phyloP scores from a whole-genome alignment of 2,329 filamentous ascomycete species.

The Pseudogymnoascus sp. region DNA sequence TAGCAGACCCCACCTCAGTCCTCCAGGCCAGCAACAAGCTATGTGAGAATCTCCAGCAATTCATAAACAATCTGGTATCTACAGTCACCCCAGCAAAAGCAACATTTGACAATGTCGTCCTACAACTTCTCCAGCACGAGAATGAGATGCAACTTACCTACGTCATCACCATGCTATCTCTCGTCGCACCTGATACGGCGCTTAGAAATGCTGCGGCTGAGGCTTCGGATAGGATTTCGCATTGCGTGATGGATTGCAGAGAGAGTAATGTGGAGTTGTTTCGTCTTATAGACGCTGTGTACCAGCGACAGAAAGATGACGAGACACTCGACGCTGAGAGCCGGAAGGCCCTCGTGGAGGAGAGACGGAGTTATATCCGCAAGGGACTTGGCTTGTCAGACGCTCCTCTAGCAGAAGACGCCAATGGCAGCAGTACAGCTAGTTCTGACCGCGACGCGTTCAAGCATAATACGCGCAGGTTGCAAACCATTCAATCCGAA shows the following conservation, averaged over 20 bases:
- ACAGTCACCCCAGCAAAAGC: constrained; percentile 30
- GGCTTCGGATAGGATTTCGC: background rate
- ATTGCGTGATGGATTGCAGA: background rate
- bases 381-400: background rate
- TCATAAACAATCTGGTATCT: background rate
- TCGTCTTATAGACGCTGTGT: background rate
- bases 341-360: background rate
- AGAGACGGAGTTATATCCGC: background rate
- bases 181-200: constrained; percentile 18
- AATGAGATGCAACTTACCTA: constrained; percentile 43
- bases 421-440: background rate
- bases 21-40: background rate
- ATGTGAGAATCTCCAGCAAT: background rate
- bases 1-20: background rate
- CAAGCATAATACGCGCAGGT: constrained; percentile 57
- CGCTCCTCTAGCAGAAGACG: background rate
- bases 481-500: constrained; percentile 62
- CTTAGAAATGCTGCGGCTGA: background rate
- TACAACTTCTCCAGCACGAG: constrained; percentile 34
- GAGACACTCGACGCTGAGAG: background rate
- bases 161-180: constrained; percentile 43
- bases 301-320: background rate
- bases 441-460: background rate
- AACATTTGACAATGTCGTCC: constrained; percentile 39
- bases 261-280: background rate